A percentile compares a stretch with the other conserved stretches of the same genome.
Evolutionary conservation across 495 filamentous ascomycete species (phyloP).

Genomic region (Talaromyces trachyspermus): DNA sequence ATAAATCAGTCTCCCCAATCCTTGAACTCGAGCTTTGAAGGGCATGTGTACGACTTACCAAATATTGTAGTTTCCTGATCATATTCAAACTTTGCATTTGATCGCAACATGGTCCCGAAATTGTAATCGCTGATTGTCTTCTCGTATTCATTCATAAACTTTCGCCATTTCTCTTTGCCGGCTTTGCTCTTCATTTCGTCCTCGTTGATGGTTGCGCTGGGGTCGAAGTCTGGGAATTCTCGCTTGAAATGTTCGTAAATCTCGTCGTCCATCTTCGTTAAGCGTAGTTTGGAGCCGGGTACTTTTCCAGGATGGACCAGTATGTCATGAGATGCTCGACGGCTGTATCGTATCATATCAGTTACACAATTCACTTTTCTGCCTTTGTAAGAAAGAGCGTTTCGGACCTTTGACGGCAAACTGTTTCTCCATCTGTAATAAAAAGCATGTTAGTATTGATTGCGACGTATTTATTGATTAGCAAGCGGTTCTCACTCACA

Average conservation of each 20-base stretch:
- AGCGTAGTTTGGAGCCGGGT: slow-evolving; percentile 72
- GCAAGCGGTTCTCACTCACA: slow-evolving; percentile 29
- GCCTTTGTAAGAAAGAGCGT: slow-evolving; percentile 5
- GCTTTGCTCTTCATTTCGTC: slow-evolving; percentile 95
- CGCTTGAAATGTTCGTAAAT: slow-evolving; percentile 80
- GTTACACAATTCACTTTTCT: slow-evolving; percentile 7
- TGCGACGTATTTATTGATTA: not conserved
- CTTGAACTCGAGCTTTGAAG: not conserved
- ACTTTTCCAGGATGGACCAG: slow-evolving; percentile 92
- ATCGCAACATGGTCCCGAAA: slow-evolving; percentile 87
- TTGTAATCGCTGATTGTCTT: slow-evolving; percentile 92
- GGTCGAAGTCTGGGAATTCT: slow-evolving; percentile 90
- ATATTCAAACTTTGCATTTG: slow-evolving; percentile 74
- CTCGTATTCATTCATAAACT: slow-evolving; percentile 90
- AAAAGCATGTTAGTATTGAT: slow-evolving; percentile 10
- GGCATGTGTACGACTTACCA: slow-evolving; percentile 52
- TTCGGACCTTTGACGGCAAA: slow-evolving; percentile 90
- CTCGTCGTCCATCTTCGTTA: slow-evolving; percentile 91
- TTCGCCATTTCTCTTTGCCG: slow-evolving; percentile 93
- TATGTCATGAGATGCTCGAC: slow-evolving; percentile 96
- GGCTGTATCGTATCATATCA: slow-evolving; percentile 38
- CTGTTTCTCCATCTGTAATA: slow-evolving; percentile 88
- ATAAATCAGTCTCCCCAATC: not conserved
- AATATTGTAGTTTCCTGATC: slow-evolving; percentile 88
- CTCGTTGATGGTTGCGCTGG: slow-evolving; percentile 71